Conservation (phyloP, 345 rosid genomes). For the Cardamine resedifolia region DNA sequence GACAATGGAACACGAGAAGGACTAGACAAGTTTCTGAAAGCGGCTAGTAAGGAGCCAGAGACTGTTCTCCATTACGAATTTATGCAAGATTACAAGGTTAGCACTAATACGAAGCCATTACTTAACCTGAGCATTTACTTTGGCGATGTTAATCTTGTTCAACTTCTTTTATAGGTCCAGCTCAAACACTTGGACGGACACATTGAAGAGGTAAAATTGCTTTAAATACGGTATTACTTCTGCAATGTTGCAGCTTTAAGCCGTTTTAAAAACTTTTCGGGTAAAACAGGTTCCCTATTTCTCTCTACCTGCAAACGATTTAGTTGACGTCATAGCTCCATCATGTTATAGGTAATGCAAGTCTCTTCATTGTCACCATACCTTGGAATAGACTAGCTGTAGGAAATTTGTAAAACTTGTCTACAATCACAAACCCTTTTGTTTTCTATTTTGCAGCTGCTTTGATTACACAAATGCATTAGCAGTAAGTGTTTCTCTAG, state of each 20-base stretch:
- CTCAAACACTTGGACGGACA: conserved; percentile 95
- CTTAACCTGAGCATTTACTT: conserved; percentile 5
- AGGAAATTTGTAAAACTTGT: neutral
- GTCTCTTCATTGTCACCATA: neutral
- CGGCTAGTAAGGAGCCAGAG: conserved; percentile 88
- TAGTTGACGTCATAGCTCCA: conserved; percentile 91
- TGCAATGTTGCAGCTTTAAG: conserved; percentile 42
- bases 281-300: conserved; percentile 97
- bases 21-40: conserved; percentile 87
- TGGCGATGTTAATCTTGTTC: conserved; percentile 16
- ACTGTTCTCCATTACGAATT: conserved; percentile 96
- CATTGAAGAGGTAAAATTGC: conserved; percentile 77
- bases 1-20: conserved; percentile 98
- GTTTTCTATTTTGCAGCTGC: conserved; percentile 58
- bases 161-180: conserved; percentile 61
- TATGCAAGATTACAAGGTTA: conserved; percentile 99
- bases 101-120: conserved; percentile 1
- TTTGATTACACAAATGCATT: conserved; percentile 96
- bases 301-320: conserved; percentile 92
- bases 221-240: conserved; percentile 15
- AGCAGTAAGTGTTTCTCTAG: conserved; percentile 63
- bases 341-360: conserved; percentile 85
- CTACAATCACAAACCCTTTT: conserved; percentile 12
- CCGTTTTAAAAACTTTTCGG: conserved; percentile 42
- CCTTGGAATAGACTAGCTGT: neutral